Evolutionary conservation across 2,329 filamentous ascomycete species (phyloP), one percentile per base, ranked within the genome.

Genomic region (Apiospora pterosperma): DNA sequence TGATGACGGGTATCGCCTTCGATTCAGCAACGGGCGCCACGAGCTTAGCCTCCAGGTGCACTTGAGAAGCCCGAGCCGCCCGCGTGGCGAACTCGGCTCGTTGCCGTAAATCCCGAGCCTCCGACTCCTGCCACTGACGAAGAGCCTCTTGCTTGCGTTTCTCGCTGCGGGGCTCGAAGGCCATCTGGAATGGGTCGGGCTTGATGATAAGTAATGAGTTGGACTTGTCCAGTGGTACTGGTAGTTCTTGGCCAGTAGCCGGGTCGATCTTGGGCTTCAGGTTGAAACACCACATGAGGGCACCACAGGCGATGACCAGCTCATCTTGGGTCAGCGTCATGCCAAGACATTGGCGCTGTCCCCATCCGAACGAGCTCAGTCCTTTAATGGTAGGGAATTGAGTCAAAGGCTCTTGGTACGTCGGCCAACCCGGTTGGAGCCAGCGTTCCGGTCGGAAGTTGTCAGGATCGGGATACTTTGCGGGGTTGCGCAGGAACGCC

Each of bases 151-250:
- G 68, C 66, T 74, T 76, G 28, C 81, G 76, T 8, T 68, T 69
- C 61, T 76, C 76, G 61, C 79, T 84, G 60, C 84, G 74, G 5
- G 83, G 81, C 72, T 85, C 80, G 63, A 86, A 85, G 1, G 75
- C 77, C 82, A 86, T 84, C 71, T 84, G 74, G 69, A 84, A 86
- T 0, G 80, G 78, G 66, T 86, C 82, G 0, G 84, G 84, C 76
- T 85, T 85, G 75, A 86, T 80, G 69, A 86, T 85, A n/a, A 86
- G 78, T 14, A 85, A 75, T 5, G 82, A 84, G 70, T 85, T 85
- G 44, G 79, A 83, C 75, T 84, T 84, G 72, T 84, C 73, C 4
- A 80, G 67, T 0, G 80, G 79, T 0, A 83, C 79, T 5, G 80
- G 78, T 4, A 82, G 71, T 36, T 79, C 74, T 16, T 70, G 44